phyloP scores from a whole-genome alignment of 2,329 filamentous ascomycete genomes.

The Bipolaris victoriae region DNA sequence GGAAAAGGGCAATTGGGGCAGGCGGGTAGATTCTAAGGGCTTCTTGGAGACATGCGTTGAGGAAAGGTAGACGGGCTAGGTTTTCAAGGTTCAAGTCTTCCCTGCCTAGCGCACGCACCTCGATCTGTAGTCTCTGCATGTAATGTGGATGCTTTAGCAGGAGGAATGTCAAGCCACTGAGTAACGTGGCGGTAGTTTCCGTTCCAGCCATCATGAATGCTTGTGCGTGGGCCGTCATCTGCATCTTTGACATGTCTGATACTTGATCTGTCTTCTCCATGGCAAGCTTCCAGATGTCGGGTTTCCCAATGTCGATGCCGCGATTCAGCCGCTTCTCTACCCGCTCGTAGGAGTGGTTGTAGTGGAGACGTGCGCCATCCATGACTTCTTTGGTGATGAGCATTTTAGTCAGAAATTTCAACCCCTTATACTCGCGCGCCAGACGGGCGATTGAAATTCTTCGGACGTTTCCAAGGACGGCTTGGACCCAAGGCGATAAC shows the following conservation, averaged over 20 bases:
- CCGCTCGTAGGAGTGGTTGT: constrained; percentile 8
- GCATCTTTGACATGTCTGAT: constrained; percentile 21
- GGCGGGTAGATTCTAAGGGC: constrained; percentile 40
- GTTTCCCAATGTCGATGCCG: constrained; percentile 17
- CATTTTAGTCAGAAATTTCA: neutral
- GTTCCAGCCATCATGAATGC: constrained; percentile 39
- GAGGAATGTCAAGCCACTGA: constrained; percentile 37
- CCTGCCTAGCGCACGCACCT: constrained; percentile 26
- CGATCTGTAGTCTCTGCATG: constrained; percentile 24
- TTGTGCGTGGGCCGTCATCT: constrained; percentile 36
- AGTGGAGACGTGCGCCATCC: constrained; percentile 13
- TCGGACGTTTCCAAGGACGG: constrained; percentile 26
- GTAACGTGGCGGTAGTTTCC: constrained; percentile 35
- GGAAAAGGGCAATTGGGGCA: constrained; percentile 44
- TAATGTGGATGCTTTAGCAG: constrained; percentile 27
- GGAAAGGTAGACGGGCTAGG: constrained; percentile 42
- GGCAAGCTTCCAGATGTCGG: constrained; percentile 50
- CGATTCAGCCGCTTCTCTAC: neutral
- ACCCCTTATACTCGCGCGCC: neutral
- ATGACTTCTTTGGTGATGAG: constrained; percentile 11
- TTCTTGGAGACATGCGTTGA: constrained; percentile 54
- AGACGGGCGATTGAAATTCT: neutral
- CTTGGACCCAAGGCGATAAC: constrained; percentile 38
- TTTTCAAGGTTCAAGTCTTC: constrained; percentile 14
- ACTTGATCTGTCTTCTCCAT: constrained; percentile 29